A percentile compares a stretch with the other conserved stretches of the same genome.
These are phyloP conservation scores for Beauveria scarabaeidicola DNA, from an alignment of 2,329 filamentous ascomycete species.

Conservation along the genomic window DNA sequence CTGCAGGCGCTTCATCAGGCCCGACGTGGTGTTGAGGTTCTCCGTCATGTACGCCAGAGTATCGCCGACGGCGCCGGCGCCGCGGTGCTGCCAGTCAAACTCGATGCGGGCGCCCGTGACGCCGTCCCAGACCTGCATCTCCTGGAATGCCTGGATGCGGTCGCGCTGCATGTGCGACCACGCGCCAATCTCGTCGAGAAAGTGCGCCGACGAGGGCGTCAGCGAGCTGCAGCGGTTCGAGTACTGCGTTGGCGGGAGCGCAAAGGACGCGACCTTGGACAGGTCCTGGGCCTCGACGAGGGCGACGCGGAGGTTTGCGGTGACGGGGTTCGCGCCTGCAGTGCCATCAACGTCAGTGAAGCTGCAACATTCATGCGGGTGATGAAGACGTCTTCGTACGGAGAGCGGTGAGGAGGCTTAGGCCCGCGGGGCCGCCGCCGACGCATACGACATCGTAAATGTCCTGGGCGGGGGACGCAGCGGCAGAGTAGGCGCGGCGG, in stretches of 20 bases:
- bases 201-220: constrained; percentile 78
- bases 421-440: constrained; percentile 78
- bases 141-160: constrained; percentile 79
- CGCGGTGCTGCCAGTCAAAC: constrained; percentile 61
- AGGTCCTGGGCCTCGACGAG: constrained; percentile 88
- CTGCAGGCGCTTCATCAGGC: constrained; percentile 62
- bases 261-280: constrained; percentile 56
- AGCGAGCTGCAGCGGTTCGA: constrained; percentile 95
- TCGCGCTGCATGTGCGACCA: constrained; percentile 68
- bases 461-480: constrained; percentile 41
- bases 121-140: constrained; percentile 99
- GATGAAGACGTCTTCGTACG: constrained; percentile 41
- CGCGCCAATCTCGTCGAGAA: constrained; percentile 73
- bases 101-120: constrained; percentile 79
- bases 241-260: constrained; percentile 58
- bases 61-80: constrained; percentile 31
- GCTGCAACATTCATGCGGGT: neutral
- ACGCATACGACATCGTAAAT: constrained; percentile 92
- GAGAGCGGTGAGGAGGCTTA: constrained; percentile 71
- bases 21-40: constrained; percentile 80
- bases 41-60: constrained; percentile 95
- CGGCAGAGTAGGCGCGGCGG: constrained; percentile 34
- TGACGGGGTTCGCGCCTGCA: constrained; percentile 66
- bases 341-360: neutral
- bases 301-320: constrained; percentile 71